Evolutionary conservation across 345 rosid species (phyloP).

Genomic region (Noccaea bulbosa): DNA sequence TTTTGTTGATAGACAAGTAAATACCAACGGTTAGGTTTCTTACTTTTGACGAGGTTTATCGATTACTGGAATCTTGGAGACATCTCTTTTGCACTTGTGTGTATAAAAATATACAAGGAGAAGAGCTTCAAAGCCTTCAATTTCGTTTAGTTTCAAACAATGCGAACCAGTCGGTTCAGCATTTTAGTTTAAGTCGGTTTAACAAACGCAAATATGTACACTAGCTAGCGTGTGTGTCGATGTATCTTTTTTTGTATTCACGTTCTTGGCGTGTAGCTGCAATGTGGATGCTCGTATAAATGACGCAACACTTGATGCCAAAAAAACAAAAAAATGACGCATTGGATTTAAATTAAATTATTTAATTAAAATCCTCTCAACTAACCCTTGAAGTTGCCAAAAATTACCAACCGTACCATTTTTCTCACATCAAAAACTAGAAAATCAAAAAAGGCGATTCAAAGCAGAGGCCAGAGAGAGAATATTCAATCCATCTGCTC

Average conservation of each 20-base stretch:
- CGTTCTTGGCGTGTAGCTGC: constrained; percentile 22
- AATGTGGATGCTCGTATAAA: constrained; percentile 27
- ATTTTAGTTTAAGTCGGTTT: background rate
- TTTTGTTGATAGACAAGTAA: constrained; percentile 24
- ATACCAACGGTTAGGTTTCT: constrained; percentile 1
- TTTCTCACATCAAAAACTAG: constrained; percentile 8
- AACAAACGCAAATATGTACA: background rate
- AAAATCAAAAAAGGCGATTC: constrained; percentile 12
- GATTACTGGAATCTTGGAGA: background rate
- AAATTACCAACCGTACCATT: constrained; percentile 28
- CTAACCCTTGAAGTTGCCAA: constrained; percentile 19
- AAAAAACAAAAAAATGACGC: too few species aligned
- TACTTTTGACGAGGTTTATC: background rate
- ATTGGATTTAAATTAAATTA: background rate
- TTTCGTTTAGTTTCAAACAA: background rate
- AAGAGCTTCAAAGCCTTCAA: background rate
- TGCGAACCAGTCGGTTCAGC: background rate
- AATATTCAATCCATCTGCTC: constrained; percentile 15
- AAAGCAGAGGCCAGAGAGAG: constrained; percentile 12
- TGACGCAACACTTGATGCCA: constrained; percentile 7
- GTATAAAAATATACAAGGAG: too few species aligned
- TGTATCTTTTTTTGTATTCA: constrained; percentile 4
- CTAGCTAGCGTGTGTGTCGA: background rate
- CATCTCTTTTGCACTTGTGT: background rate
- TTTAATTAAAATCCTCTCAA: background rate